A percentile compares a stretch with the other conserved stretches of the same genome.
Conservation (phyloP, 1,139 yeast species). For the Debaryomycetaceae sp. region DNA sequence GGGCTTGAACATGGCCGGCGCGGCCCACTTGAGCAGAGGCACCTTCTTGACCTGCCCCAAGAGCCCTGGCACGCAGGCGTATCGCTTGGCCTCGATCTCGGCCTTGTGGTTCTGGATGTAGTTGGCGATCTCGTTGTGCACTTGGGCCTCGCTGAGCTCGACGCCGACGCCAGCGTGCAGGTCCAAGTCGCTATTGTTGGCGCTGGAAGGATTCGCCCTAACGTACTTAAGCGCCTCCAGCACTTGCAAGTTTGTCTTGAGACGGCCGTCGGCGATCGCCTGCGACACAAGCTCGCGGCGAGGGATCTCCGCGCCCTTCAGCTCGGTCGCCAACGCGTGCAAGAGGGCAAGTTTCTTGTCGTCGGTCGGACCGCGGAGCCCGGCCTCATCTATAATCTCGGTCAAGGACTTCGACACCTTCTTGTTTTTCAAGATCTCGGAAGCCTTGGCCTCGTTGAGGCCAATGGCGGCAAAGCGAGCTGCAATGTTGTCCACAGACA, state of each 20-base stretch:
- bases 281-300: slow-evolving; percentile 50
- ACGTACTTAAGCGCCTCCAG: slow-evolving; percentile 78
- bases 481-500: slow-evolving; percentile 21
- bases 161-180: slow-evolving; percentile 78
- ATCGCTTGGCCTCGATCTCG: slow-evolving; percentile 66
- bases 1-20: slow-evolving; percentile 82
- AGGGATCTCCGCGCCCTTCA: slow-evolving; percentile 42
- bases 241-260: slow-evolving; percentile 69
- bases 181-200: slow-evolving; percentile 45
- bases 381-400: slow-evolving; percentile 38
- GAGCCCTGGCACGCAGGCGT: slow-evolving; percentile 68
- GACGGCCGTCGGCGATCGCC: slow-evolving; percentile 60
- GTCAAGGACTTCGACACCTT: slow-evolving; percentile 72
- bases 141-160: slow-evolving; percentile 62
- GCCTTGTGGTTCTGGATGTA: slow-evolving; percentile 57
- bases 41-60: slow-evolving; percentile 73
- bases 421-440: slow-evolving; percentile 77
- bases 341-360: slow-evolving; percentile 58
- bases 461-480: slow-evolving; percentile 57
- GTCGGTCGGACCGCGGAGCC: slow-evolving; percentile 24
- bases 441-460: slow-evolving; percentile 62
- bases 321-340: slow-evolving; percentile 71
- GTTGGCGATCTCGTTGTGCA: slow-evolving; percentile 49
- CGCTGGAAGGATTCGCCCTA: slow-evolving; percentile 39
- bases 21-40: slow-evolving; percentile 85